Percentiles rank a stretch among this genome's conserved stretches.
Evolutionary conservation across 2,329 filamentous ascomycete species (phyloP).

Genomic region (Exophiala oligosperma): DNA sequence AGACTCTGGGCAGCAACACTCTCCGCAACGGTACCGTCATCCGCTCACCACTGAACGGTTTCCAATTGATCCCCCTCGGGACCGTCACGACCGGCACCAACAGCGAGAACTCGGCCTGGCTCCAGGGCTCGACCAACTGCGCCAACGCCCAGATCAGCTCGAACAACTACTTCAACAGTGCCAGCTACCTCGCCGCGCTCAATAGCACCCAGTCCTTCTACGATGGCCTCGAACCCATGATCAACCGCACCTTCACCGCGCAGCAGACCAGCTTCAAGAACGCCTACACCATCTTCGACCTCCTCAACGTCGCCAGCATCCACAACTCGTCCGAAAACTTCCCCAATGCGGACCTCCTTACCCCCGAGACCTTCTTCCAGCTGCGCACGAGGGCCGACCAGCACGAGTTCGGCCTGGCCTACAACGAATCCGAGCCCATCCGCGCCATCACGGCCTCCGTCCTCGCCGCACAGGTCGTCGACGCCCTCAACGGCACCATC

Average conservation of each 20-base stretch:
- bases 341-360: slow-evolving; percentile 56
- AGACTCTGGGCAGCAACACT: slow-evolving; percentile 53
- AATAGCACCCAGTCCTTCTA: slow-evolving; percentile 57
- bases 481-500: slow-evolving; percentile 46
- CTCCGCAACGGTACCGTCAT: slow-evolving; percentile 71
- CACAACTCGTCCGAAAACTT: slow-evolving; percentile 62
- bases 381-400: slow-evolving; percentile 72
- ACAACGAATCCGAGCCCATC: slow-evolving; percentile 60
- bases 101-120: slow-evolving; percentile 57
- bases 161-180: slow-evolving; percentile 57
- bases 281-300: slow-evolving; percentile 66
- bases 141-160: slow-evolving; percentile 57
- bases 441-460: slow-evolving; percentile 59
- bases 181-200: slow-evolving; percentile 50
- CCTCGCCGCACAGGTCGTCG: slow-evolving; percentile 63
- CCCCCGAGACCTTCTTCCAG: slow-evolving; percentile 62
- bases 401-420: slow-evolving; percentile 81
- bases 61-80: slow-evolving; percentile 79
- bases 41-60: slow-evolving; percentile 70
- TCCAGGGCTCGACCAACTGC: slow-evolving; percentile 59
- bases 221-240: slow-evolving; percentile 48
- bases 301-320: slow-evolving; percentile 63
- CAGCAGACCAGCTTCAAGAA: slow-evolving; percentile 59
- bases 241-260: slow-evolving; percentile 53
- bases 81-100: slow-evolving; percentile 61